A percentile compares a stretch with the other conserved stretches of the same genome.
Conservation (phyloP, 1,284 basidiomycete genomes). For the Trichosporon sp. region DNA sequence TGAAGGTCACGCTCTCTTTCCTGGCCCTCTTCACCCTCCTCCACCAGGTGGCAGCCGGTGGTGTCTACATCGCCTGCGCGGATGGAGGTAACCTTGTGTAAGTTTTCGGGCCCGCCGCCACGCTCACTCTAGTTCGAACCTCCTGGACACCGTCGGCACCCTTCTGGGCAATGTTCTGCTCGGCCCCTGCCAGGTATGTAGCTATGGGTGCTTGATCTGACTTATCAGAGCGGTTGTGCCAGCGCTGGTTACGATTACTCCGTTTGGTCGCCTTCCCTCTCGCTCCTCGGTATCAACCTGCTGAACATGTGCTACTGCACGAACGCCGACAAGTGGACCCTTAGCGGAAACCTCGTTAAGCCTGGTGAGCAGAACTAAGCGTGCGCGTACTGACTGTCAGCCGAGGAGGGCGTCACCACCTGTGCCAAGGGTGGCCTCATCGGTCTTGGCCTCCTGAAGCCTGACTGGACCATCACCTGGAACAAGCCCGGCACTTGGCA, state of each 20-base stretch:
- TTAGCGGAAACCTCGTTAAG: not conserved
- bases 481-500: not conserved
- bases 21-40: not conserved
- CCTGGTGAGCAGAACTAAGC: not conserved
- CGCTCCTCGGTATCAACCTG: not conserved
- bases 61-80: not conserved
- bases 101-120: not conserved
- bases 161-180: not conserved
- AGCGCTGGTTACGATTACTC: not conserved
- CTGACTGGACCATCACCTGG: not conserved
- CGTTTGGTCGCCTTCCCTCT: not conserved
- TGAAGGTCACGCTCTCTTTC: not conserved
- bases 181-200: not conserved
- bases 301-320: conserved; percentile 2
- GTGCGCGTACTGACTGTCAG: too few relatives aligned
- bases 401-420: not conserved
- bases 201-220: too few relatives aligned
- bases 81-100: not conserved
- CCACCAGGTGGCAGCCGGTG: not conserved
- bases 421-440: not conserved
- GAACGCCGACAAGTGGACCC: not conserved
- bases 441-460: not conserved
- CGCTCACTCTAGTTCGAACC: not conserved
- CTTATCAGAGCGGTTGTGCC: not conserved
- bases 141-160: not conserved